These are phyloP conservation scores for Magnusiomyces tetraspermus DNA, from an alignment of 1,139 yeast species.

Conservation along the genomic window DNA sequence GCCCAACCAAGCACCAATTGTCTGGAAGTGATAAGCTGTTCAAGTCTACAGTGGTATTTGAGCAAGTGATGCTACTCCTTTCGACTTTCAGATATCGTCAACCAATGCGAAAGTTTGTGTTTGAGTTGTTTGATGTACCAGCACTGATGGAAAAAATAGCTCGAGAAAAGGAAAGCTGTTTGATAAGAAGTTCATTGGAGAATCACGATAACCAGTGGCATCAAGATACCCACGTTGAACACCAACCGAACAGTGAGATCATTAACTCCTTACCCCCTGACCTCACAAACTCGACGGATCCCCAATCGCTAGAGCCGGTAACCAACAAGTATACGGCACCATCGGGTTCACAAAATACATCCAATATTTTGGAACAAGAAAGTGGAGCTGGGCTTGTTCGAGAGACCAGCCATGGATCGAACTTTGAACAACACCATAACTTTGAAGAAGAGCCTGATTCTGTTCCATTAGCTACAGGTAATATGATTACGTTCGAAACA, in stretches of 20 bases:
- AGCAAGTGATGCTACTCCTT: conserved; percentile 51
- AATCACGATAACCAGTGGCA: not conserved
- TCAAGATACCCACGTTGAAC: too few species aligned
- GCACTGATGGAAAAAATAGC: conserved; percentile 41
- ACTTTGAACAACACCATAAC: not conserved
- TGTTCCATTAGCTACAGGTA: not conserved
- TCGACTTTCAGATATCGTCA: conserved; percentile 60
- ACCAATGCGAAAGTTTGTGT: conserved; percentile 54
- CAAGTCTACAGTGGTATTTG: conserved; percentile 47
- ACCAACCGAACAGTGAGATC: too few species aligned
- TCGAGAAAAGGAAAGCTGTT: not conserved
- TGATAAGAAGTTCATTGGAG: not conserved
- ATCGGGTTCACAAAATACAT: not conserved
- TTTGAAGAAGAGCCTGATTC: not conserved
- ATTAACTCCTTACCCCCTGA: too few species aligned
- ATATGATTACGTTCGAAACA: not conserved
- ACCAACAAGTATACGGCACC: not conserved
- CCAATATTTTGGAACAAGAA: too few species aligned
- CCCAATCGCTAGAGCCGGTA: too few species aligned
- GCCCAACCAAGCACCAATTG: conserved; percentile 20
- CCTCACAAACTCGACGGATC: too few species aligned
- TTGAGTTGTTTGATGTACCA: conserved; percentile 56
- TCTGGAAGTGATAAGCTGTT: conserved; percentile 30
- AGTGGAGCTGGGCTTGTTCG: too few species aligned
- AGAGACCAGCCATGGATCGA: not conserved